Evolutionary conservation across 2,329 filamentous ascomycete genomes (phyloP), one percentile per base, ranked within the genome.

Genomic region (Aspergillus terreus): DNA sequence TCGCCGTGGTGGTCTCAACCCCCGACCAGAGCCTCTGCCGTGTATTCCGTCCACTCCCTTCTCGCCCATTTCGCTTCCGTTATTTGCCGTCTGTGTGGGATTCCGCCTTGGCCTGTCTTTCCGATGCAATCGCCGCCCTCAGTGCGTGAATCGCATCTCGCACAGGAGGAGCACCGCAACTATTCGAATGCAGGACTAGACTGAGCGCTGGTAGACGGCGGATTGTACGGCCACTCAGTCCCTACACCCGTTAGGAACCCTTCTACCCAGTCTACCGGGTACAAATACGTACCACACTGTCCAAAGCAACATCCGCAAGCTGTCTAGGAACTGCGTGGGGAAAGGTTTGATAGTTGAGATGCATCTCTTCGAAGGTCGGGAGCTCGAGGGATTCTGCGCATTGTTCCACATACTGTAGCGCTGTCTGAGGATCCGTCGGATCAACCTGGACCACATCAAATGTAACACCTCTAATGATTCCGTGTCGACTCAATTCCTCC

Each of bases 211-310:
- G 74, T 14, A 77, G 55, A 23, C 73, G 64, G 21, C 72, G 64
- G 23, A 78, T 60, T 1, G 66, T 71, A 19, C 75, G 66, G 2
- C 73, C 75, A 54, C 74, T 77, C 4, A 76, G 60, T 11, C 68
- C 71, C 59, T 69, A 23, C 19, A 35, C 17, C 3, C 19, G 21
- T 46, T 25, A 47, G 48, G 11, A 52, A 21, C 11, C 14, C 21
- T 27, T 25, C 12, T n/a, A 17, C 15, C 23, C 30, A 35, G 27
- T 25, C 19, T 25, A 4, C 27, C n/a, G 9, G 12, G 9, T 23
- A 35, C 21, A 14, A 12, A 12, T 51, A 59, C 66, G 57, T 53
- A 68, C 67, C 32, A 57, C 52, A 46, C 66, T 67, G 30, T 57
- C 57, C 14, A 49, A 47, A 35, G 66, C 66, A 21, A 66, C 57